A percentile compares a stretch with the other conserved stretches of the same genome.
phyloP scores from a whole-genome alignment of 305 asterid species.

The Petunia hybrid region DNA sequence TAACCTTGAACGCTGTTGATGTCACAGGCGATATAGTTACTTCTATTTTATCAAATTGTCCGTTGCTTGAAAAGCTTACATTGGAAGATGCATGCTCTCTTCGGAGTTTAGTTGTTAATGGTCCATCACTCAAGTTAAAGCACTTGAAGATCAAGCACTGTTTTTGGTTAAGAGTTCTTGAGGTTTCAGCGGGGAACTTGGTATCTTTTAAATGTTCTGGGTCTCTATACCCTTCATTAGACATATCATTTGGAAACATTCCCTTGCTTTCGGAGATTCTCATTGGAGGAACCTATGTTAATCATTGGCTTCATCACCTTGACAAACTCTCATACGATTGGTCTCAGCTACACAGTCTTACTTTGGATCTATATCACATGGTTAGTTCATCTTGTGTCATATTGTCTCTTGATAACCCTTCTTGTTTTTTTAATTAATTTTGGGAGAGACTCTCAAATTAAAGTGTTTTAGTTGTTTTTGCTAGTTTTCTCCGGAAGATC shows the following conservation, averaged over 20 bases:
- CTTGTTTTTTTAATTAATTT: neutral
- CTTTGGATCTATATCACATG: neutral
- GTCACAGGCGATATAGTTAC: neutral
- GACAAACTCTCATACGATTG: neutral
- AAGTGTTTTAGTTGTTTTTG: neutral
- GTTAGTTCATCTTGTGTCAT: neutral
- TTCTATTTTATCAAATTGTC: conserved; percentile 7
- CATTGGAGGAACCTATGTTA: neutral
- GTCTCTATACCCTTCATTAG: neutral
- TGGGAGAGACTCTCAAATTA: neutral
- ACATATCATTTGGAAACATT: conserved; percentile 2
- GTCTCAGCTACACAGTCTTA: conserved; percentile 22
- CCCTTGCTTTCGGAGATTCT: conserved; percentile 20
- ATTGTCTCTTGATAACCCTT: neutral
- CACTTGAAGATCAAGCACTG: neutral
- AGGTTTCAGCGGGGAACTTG: conserved; percentile 18
- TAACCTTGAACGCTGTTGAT: neutral
- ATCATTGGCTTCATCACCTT: neutral
- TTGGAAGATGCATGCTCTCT: neutral
- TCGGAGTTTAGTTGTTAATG: neutral
- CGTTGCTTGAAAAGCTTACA: neutral
- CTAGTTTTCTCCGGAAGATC: neutral
- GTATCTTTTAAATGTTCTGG: neutral
- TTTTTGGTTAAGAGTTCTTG: neutral
- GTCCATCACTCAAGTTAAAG: neutral